These are phyloP conservation scores for Galeopsis tetrahit DNA, from an alignment of 257 asterid genomes.

Conservation along the genomic window DNA sequence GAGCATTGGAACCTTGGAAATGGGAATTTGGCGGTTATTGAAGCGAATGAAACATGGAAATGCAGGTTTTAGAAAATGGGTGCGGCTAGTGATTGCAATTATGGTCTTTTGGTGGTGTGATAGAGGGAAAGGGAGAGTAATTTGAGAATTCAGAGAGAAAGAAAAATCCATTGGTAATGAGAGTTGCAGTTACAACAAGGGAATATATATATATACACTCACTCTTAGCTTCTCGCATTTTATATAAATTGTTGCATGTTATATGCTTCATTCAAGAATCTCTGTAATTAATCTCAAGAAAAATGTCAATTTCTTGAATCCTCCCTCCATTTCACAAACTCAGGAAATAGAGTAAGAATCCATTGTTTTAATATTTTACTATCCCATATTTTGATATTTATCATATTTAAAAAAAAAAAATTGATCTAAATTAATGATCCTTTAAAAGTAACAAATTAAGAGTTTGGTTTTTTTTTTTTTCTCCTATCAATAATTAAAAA, in stretches of 20 bases:
- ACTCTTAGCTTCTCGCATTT: slow-evolving; percentile 19
- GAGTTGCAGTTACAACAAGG: slow-evolving; percentile 26
- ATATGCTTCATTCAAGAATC: slow-evolving; percentile 6
- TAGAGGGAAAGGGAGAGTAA: slow-evolving; percentile 36
- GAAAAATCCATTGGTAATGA: slow-evolving; percentile 43
- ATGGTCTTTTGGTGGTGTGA: slow-evolving; percentile 48
- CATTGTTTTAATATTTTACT: too few species aligned
- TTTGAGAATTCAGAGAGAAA: slow-evolving; percentile 39
- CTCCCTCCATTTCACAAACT: slow-evolving; percentile 2
- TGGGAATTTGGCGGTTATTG: slow-evolving; percentile 41
- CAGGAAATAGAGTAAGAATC: background rate
- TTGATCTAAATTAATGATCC: too few species aligned
- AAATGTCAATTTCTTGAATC: background rate
- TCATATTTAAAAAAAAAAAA: too few species aligned
- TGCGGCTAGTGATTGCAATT: slow-evolving; percentile 37
- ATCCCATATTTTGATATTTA: too few species aligned
- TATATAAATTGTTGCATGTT: slow-evolving; percentile 13
- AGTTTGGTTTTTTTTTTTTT: too few species aligned
- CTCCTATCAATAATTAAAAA: too few species aligned
- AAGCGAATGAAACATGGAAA: slow-evolving; percentile 40
- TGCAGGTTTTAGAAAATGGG: slow-evolving; percentile 42
- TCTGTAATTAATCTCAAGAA: background rate
- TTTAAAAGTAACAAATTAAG: too few species aligned
- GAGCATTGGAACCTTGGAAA: slow-evolving; percentile 43
- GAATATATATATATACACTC: background rate